Percentiles rank a stretch among this genome's conserved stretches.
Conservation (phyloP, 208 protist genomes). For the Histomonas meleagridis region DNA sequence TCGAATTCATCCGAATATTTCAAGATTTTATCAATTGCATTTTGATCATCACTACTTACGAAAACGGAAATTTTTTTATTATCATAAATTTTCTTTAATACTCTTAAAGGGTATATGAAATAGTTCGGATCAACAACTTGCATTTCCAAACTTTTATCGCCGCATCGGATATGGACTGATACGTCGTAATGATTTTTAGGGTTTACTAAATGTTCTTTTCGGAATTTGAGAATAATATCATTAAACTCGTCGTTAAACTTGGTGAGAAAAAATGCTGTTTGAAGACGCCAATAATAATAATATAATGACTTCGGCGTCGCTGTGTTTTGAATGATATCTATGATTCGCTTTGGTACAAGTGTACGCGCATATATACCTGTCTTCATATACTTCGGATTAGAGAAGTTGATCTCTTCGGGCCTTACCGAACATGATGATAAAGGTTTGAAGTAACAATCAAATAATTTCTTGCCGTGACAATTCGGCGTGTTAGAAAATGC, state of each 20-base stretch:
- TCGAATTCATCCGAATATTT: not conserved
- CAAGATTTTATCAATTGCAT: not conserved
- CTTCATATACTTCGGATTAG: no score
- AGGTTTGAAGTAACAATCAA: no score
- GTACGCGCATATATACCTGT: no score
- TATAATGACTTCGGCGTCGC: not conserved
- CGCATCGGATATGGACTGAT: not conserved
- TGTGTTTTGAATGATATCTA: no score
- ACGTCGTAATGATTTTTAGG: not conserved
- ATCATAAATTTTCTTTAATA: not conserved
- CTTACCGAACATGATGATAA: no score
- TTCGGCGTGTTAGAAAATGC: no score
- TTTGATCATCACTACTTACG: not conserved
- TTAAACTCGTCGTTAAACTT: not conserved
- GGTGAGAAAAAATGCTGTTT: not conserved
- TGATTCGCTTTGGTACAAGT: no score
- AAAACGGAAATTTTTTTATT: not conserved
- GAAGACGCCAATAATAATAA: not conserved
- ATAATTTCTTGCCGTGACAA: no score
- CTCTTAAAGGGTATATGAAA: not conserved
- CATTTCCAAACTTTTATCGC: not conserved
- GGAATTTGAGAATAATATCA: not conserved
- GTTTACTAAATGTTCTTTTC: not conserved
- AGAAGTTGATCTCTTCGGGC: no score
- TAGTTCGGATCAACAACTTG: not conserved